phyloP scores from a whole-genome alignment of 371 early-diverging fungal species.

The Mortierella sp. region DNA sequence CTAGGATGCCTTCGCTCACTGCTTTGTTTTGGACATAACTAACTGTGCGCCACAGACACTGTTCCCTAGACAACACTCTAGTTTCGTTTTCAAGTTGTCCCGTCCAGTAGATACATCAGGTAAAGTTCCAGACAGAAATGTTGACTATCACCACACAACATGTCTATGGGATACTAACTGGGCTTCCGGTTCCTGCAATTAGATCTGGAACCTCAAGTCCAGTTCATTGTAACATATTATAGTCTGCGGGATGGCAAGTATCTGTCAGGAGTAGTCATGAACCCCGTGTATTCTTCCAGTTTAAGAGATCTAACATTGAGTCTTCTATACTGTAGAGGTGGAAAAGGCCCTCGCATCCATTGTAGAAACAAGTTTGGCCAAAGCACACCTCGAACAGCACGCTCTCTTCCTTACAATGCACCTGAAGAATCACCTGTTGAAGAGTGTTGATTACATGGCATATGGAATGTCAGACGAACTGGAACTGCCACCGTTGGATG shows the following conservation, averaged over 20 bases:
- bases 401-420: constrained; percentile 61
- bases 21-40: neutral
- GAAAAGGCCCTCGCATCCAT: constrained; percentile 65
- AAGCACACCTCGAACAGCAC: constrained; percentile 64
- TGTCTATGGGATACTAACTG: neutral
- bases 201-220: constrained; percentile 54
- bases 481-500: constrained; percentile 68
- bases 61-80: constrained; percentile 69
- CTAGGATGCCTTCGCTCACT: neutral
- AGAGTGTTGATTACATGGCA: constrained; percentile 64
- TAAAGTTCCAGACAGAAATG: neutral
- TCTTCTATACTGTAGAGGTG: constrained; percentile 59
- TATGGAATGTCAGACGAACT: constrained; percentile 72
- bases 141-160: neutral
- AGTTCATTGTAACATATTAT: constrained; percentile 64
- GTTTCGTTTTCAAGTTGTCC: constrained; percentile 71
- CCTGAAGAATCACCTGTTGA: constrained; percentile 63
- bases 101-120: constrained; percentile 52
- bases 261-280: neutral
- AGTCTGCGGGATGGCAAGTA: constrained; percentile 67
- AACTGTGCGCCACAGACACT: constrained; percentile 55
- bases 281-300: too few relatives aligned
- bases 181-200: neutral
- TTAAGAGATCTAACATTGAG: too few relatives aligned
- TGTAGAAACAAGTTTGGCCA: constrained; percentile 55